Evolutionary conservation across 495 filamentous ascomycete genomes (phyloP), one percentile per base, ranked within the genome.

Genomic region (Podospora bellae-mahoneyi): DNA sequence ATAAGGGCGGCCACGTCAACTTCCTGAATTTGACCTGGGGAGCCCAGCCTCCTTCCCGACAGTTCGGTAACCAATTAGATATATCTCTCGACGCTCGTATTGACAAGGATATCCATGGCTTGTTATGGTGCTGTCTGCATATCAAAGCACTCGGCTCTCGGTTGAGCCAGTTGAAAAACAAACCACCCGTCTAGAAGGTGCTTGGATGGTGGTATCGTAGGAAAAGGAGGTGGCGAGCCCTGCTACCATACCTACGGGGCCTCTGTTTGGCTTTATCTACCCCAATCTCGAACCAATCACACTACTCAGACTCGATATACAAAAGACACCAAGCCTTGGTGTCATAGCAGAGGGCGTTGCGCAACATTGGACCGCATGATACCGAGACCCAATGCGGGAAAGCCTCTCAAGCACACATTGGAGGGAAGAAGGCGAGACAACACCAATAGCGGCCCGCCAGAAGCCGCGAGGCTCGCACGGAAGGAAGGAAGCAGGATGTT

Each of bases 281-380:
- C 39, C 3, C 9, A 48, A 10, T 10, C 5, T 48, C 1, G 6
- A 16, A 48, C 7, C 39, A 48, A 32, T 32, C 3, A 7, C 30
- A 3, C 6, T 48, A 0, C 39, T 16, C 39, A 48, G 39, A 3
- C 39, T 16, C 15, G 5, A 48, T 10, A 48, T 1, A 10, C 39
- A 10, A 32, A 5, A 48, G 39, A 48, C 15, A 48, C 15, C 39
- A 10, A 10, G 39, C 3, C 9, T 48, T 48, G 39, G 39, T 48
- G 9, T 13, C 7, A 48, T 10, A 48, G 13, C 15, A 48, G 9
- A 61, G 23, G 23, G 20, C 5, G 23, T 61, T 61, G 59, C 59
- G 59, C 59, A 61, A 61, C 59, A 27, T 61, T 27, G 59, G 9
- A 20, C 59, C 26, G 59, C 59, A 61, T 61, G 26, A 61, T 18